Evolutionary conservation across 176 grass and related monocot genomes (phyloP), one percentile per base, ranked within the genome.

Genomic region (Alopecurus myosuroides): DNA sequence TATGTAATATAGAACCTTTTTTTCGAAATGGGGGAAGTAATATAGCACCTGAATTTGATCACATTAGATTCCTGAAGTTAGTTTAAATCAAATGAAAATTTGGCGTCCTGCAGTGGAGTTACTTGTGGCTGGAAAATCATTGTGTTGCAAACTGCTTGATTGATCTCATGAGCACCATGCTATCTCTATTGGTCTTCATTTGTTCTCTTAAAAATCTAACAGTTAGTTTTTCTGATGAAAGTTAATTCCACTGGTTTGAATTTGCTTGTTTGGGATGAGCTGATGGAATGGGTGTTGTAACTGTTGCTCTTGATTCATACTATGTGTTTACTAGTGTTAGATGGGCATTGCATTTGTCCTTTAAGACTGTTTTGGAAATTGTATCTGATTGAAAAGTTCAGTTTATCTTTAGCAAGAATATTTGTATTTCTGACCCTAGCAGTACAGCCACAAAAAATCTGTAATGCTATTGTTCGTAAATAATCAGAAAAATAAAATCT

Each of bases 81-180:
- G 41, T 17, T 66, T 2, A 36, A 61, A 23, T 46, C 52, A 68
- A 69, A 51, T 86, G 40, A 11, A 49, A 62, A 80, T 14, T 4
- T 77, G 36, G n/a, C 70, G 33, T 70, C 3, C 19, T 82, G 29
- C 53, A 77, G 6, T 62, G 56, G 25, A 22, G 17, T 79, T 63
- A 20, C 15, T 44, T 63, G 56, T 40, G 19, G 56, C 39, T 29
- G 39, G 56, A 75, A 34, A 33, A 33, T 50, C 45, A 20, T 31
- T 74, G 14, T 74, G 15, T 80, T 74, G 17, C 45, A 36, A 3
- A 49, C 25, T 79, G 26, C 57, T 85, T 78, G 26, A 41, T 87
- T 6, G 11, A 25, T 65, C 25, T 76, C 41, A 30, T 65, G 14
- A 36, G 49, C 48, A 64, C 15, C 9, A 20, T 72, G 50, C 10